Base-by-base conservation (phyloP, 148 eudicot species). In the Drosera capensis region DNA sequence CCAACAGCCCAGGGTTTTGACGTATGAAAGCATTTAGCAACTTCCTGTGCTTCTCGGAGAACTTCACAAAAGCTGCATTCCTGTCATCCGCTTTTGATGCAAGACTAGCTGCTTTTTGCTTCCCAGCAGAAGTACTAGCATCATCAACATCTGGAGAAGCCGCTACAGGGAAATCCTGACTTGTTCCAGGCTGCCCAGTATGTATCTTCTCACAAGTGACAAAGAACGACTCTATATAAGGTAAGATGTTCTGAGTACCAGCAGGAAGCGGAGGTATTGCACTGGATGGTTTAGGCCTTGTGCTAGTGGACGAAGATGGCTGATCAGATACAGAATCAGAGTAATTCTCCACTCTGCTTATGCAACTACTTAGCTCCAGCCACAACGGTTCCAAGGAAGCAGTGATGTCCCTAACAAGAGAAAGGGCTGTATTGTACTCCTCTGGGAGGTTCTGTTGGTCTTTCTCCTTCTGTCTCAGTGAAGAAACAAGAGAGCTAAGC, bases 201-300 rank as follows among this genome's bases (percentile, higher is more conserved):
- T 85, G 76, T 62, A 92, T 77, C 68, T 92, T 92, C 66, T 92
- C 99, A 67, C 99, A 92, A 49, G 74, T 80, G 40, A 92, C 99
- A 77, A 92, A 85, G 68, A 92, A 92, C 15, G 95, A 76, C 60
- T 92, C 99, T 21, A 92, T 82, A 51, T 81, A 92, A 13, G 99
- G 99, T 49, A 92, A 64, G 23, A 92, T 79, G 60, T 79, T 92
- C 51, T 92, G 99, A 21, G 94, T 74, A 30, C 99, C 99, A 41
- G 95, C 86, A 20, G 99, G 95, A 42, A 92, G 94, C 8, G 94
- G 77, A 44, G 95, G 74, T 53, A 57, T 69, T 2, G 71, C 74
- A 48, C 70, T 71, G 30, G 94, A 69, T 47, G 82, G 95, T 71
- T 68, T 85, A 36, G 71, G 59, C 23, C 73, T 58, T 29, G 59